Base-by-base conservation (phyloP, 2,329 filamentous ascomycete genomes). In the Colletotrichum salicis region DNA sequence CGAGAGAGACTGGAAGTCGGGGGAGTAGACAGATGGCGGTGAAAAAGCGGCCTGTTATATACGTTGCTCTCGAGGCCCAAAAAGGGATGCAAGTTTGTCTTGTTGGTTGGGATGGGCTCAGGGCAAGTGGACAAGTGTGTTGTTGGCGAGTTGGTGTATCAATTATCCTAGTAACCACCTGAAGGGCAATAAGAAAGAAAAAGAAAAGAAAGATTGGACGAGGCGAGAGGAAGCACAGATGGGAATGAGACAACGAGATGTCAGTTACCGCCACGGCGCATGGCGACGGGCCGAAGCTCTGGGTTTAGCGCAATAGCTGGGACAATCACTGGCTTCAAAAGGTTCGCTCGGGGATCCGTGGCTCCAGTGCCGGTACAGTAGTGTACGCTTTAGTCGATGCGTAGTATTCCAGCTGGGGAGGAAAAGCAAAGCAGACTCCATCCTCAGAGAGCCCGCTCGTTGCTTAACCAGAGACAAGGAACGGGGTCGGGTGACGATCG, bases 151-250 rank as follows among this genome's bases (percentile, higher is more conserved):
- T 64, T 63, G 58, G 70, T 69, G 70, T 64, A 60, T 72, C 66
- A 64, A 64, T 35, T 72, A 72, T 70, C 70, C 70, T 51, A 45
- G 70, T 45, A 70, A 55, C 60, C 55, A 70, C 65, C 55, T 70
- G 70, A 64, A 72, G 55, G 66, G 66, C 61, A 69, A 59, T 60
- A 72, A 66, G 61, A 64, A 64, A 63, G 54, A 55, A 70, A 66
- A 72, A 64, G 66, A 64, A 72, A 72, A 69, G 70, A 70, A 60
- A 64, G 70, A 72, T 72, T 72, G 70, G 70, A 60, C 70, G 70
- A 72, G 59, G 35, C 55, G 59, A 72, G 65, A 58, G 67, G 37
- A 64, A 70, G 70, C 65, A 72, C 59, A 64, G 65, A 64, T 72
- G 54, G 60, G 33, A 60, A 64, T 70, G 70, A 72, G 70, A 72